Conservation (phyloP, 768 basidiomycete species). For the Austroboletus eburneus region DNA sequence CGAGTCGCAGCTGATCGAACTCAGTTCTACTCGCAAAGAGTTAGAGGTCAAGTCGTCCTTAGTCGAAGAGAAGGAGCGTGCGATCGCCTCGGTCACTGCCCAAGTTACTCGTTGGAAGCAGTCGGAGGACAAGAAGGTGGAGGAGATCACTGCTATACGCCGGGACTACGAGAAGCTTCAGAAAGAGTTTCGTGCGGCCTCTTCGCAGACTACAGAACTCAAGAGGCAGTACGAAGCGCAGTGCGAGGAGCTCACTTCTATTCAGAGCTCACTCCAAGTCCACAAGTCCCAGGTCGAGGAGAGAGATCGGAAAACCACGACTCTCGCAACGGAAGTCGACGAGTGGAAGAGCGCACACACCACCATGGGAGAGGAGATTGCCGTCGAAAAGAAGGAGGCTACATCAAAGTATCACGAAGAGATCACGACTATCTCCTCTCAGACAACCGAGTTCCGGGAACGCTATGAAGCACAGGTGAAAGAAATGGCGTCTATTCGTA, state of each 20-base stretch:
- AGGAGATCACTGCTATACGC: background rate
- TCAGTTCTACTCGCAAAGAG: background rate
- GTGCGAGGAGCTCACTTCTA: background rate
- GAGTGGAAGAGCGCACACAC: background rate
- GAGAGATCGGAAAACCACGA: background rate
- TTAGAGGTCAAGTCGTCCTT: background rate
- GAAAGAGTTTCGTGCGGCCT: background rate
- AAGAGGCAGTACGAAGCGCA: background rate
- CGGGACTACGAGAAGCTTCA: slow-evolving; percentile 1
- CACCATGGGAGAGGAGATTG: background rate
- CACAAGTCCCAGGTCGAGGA: background rate
- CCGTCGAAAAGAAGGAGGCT: background rate
- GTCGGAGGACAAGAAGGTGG: background rate
- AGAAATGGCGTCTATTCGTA: background rate
- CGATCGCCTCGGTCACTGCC: background rate
- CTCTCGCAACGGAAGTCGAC: background rate
- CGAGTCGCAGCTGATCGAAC: background rate
- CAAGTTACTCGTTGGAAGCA: background rate
- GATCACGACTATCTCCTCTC: background rate
- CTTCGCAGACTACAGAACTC: background rate
- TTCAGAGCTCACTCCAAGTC: background rate
- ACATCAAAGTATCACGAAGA: background rate
- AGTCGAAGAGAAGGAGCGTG: background rate
- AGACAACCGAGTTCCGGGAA: background rate
- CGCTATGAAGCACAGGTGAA: background rate